These are phyloP conservation scores for Lactifluus subvellereus DNA, from an alignment of 768 basidiomycete species.

Conservation along the genomic window DNA sequence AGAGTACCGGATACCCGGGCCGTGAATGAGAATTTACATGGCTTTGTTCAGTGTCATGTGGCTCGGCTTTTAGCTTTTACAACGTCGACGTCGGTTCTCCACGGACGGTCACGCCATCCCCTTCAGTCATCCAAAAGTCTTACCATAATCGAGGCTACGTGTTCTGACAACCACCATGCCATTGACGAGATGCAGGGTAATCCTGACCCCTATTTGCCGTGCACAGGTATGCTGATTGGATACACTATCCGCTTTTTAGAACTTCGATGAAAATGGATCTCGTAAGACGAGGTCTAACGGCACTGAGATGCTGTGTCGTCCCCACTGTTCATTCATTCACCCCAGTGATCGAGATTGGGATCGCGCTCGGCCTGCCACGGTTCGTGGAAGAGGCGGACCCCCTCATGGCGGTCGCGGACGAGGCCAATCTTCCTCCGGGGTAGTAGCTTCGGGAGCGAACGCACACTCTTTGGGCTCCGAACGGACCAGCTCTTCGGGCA, in stretches of 20 bases:
- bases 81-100: no score
- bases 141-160: not conserved
- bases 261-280: slow-evolving; percentile 12
- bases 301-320: not conserved
- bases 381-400: slow-evolving; percentile 5
- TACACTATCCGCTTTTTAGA: not conserved
- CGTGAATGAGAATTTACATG: not conserved
- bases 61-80: no score
- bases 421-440: not conserved
- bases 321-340: slow-evolving; percentile 12
- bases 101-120: not conserved
- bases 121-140: not conserved
- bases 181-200: slow-evolving; percentile 3
- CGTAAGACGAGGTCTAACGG: slow-evolving; percentile 8
- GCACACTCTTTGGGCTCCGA: not conserved
- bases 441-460: not conserved
- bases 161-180: slow-evolving; percentile 6
- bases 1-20: not conserved
- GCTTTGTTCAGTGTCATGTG: no score
- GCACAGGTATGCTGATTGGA: not conserved
- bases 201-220: not conserved
- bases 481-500: not conserved
- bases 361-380: not conserved
- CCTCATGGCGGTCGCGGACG: slow-evolving; percentile 6
- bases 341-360: slow-evolving; percentile 18